phyloP scores from a whole-genome alignment of 2,329 filamentous ascomycete species.

The Alternaria triticina region DNA sequence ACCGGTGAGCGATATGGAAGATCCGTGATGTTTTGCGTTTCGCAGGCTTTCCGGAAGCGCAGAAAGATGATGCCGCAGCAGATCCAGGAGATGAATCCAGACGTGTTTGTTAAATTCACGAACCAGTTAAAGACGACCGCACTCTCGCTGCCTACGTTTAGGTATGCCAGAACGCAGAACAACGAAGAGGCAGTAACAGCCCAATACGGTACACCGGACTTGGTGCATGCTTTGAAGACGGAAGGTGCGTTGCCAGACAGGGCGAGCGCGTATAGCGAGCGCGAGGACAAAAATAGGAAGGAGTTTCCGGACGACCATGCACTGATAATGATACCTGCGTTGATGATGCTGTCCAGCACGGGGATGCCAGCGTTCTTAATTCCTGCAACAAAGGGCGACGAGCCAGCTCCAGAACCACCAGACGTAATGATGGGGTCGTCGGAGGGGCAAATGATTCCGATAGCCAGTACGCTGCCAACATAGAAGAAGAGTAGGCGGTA shows the following conservation, averaged over 20 bases:
- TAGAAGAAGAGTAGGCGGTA: slow-evolving; percentile 70
- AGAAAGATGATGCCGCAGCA: slow-evolving; percentile 64
- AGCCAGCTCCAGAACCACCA: slow-evolving; percentile 61
- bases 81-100: slow-evolving; percentile 61
- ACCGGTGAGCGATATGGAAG: slow-evolving; percentile 62
- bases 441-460: slow-evolving; percentile 65
- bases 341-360: slow-evolving; percentile 70
- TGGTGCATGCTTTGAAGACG: slow-evolving; percentile 66
- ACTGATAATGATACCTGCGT: slow-evolving; percentile 70
- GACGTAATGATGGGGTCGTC: slow-evolving; percentile 58
- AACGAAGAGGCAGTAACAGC: slow-evolving; percentile 54
- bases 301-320: slow-evolving; percentile 65
- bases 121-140: slow-evolving; percentile 70
- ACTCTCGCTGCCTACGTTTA: slow-evolving; percentile 53
- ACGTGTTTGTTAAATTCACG: slow-evolving; percentile 69
- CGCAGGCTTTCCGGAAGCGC: slow-evolving; percentile 66
- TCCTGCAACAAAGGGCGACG: slow-evolving; percentile 58
- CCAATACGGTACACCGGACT: slow-evolving; percentile 63
- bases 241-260: slow-evolving; percentile 70
- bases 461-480: slow-evolving; percentile 63
- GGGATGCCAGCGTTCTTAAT: slow-evolving; percentile 59
- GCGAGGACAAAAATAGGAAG: slow-evolving; percentile 60
- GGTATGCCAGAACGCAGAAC: slow-evolving; percentile 57
- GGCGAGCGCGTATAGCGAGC: slow-evolving; percentile 62
- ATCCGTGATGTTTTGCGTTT: slow-evolving; percentile 58